These are phyloP conservation scores for Dalbergia cultrata DNA, from an alignment of 306 rosid species.

Conservation along the genomic window DNA sequence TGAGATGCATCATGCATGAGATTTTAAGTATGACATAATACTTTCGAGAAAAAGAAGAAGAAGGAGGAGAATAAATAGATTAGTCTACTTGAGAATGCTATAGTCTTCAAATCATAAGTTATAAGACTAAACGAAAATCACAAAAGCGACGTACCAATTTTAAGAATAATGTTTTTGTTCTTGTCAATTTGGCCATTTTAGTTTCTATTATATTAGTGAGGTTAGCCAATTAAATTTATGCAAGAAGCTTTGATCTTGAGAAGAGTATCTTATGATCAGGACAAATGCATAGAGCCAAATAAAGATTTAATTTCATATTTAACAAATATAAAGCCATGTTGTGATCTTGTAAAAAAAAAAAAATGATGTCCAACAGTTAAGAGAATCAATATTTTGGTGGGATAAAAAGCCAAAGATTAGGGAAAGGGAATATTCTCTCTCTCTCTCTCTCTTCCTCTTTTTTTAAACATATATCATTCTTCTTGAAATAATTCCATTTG, in stretches of 20 bases:
- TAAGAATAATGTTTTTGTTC: too few species aligned
- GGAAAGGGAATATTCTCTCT: too few species aligned
- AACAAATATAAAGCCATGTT: not conserved
- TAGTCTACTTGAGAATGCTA: not conserved
- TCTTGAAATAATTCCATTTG: too few species aligned
- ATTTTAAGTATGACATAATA: slow-evolving; percentile 22
- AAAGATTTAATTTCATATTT: not conserved
- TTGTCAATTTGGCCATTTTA: too few species aligned
- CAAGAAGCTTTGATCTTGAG: not conserved
- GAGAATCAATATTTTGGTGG: too few species aligned
- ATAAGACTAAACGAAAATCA: not conserved
- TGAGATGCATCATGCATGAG: not conserved
- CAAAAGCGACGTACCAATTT: too few species aligned
- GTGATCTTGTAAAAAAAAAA: not conserved
- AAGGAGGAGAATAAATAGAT: not conserved
- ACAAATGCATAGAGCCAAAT: not conserved
- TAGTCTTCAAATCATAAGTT: not conserved
- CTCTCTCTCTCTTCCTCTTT: too few species aligned
- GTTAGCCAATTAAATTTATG: too few species aligned
- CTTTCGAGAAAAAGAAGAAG: not conserved
- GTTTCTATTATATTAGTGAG: too few species aligned
- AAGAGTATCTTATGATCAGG: not conserved
- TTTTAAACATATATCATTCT: too few species aligned
- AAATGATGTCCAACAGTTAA: too few species aligned
- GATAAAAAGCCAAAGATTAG: too few species aligned